Evolutionary conservation across 257 asterid species (phyloP), one percentile per base, ranked within the genome.

Genomic region (Verbena officinalis): DNA sequence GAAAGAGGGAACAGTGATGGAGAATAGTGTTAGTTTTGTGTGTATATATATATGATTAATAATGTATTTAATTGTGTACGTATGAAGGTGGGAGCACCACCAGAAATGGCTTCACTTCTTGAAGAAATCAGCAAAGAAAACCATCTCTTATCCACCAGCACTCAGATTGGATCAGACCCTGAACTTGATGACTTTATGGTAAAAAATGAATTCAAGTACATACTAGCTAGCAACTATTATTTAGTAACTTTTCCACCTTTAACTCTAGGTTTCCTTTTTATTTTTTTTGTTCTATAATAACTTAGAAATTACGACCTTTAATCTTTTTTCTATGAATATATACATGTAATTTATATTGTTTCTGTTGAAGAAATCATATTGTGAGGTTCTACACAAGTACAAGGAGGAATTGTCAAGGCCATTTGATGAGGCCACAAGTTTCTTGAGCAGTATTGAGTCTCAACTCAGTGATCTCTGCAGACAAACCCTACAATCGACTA

Each of bases 161-260:
- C 21, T 36, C 69, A 78, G 67, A 77, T 88, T 17, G 95, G 89
- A 60, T 36, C 80, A 9, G 93, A 91, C 65, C 95, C 96, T 50
- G 81, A 88, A 58, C 96, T 91, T 16, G 98, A 91, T 65, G 70
- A 78, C 30, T 91, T 91, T 70, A 91, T 91, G 96, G 97, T 91
- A 71, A 73, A 49, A 24, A 13, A n/a, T 2, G 7, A 30, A 30
- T 2, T 7, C 3, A 30, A 23, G 0, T 11, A 4, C 4, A 7
- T 9, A 10, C 16, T 12, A 31, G 17, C 3, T 30, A 3, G 30
- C 30, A 51, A 11, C 5, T 24, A 53, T n/a, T 13, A 44, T 44
- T 1, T 15, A 44, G 14, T 19, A 24, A 27, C 30, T 56, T 56
- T 14, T 12, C 11, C 3, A n/a, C 44, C 16, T 14, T 59, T 21